Percentiles rank a stretch among this genome's conserved stretches.
Conservation (phyloP, 2,329 filamentous ascomycete species). For the Raffaelea albimanens region DNA sequence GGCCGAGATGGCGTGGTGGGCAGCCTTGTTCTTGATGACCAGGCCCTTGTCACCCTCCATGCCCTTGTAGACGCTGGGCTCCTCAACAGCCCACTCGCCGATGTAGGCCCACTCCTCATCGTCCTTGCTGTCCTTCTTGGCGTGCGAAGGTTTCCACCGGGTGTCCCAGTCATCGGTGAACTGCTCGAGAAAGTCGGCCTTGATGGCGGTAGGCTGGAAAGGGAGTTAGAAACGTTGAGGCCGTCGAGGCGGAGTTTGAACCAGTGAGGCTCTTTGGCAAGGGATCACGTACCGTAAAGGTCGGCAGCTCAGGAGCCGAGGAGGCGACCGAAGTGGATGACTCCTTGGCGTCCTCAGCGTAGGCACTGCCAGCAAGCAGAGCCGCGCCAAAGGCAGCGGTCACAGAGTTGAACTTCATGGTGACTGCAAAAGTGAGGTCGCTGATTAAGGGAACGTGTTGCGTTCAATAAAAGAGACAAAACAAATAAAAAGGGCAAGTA, state of each 20-base stretch:
- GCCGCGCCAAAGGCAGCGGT: slow-evolving; percentile 69
- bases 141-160: slow-evolving; percentile 89
- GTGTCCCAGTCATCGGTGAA: slow-evolving; percentile 94
- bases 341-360: slow-evolving; percentile 53
- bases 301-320: slow-evolving; percentile 56
- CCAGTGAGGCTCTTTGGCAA: no score
- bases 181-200: slow-evolving; percentile 95
- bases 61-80: slow-evolving; percentile 81
- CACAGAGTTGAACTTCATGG: slow-evolving; percentile 77
- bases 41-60: slow-evolving; percentile 94
- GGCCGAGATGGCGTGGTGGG: slow-evolving; percentile 97
- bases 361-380: slow-evolving; percentile 59
- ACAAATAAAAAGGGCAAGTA: background rate
- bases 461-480: background rate
- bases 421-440: slow-evolving; percentile 17
- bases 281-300: slow-evolving; percentile 86
- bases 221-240: background rate
- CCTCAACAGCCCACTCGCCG: slow-evolving; percentile 93
- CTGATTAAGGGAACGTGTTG: background rate
- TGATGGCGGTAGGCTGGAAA: slow-evolving; percentile 70
- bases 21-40: slow-evolving; percentile 94
- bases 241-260: no score
- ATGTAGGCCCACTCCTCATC: slow-evolving; percentile 97
- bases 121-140: slow-evolving; percentile 81
- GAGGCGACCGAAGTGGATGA: slow-evolving; percentile 26